These are phyloP conservation scores for Mytilinidion resinicola DNA, from an alignment of 495 filamentous ascomycete species.

Conservation along the genomic window DNA sequence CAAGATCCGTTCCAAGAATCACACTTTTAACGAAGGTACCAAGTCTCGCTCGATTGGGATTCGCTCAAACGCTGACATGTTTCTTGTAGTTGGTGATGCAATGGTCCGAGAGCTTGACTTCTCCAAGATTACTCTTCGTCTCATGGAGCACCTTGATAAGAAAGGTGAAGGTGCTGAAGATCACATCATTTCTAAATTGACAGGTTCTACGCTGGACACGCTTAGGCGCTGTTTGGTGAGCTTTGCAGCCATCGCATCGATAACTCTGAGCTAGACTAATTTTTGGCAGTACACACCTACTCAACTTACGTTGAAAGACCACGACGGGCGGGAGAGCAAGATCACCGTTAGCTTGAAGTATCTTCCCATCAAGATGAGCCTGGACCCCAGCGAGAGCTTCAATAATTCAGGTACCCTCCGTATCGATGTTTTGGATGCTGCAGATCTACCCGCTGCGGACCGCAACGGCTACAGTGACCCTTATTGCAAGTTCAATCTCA, in stretches of 20 bases:
- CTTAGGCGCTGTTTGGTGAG: constrained; percentile 78
- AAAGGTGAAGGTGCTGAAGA: constrained; percentile 66
- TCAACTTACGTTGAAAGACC: constrained; percentile 65
- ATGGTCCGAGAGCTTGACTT: constrained; percentile 95
- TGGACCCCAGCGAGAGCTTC: constrained; percentile 92
- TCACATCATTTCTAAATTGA: constrained; percentile 70
- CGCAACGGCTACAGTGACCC: constrained; percentile 95
- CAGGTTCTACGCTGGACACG: constrained; percentile 76
- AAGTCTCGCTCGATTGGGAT: constrained; percentile 6
- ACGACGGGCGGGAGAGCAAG: constrained; percentile 68
- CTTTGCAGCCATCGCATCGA: neutral
- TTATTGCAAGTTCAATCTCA: constrained; percentile 88
- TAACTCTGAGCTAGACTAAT: constrained; percentile 2
- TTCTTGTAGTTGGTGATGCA: constrained; percentile 68
- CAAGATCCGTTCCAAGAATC: constrained; percentile 57
- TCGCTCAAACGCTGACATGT: constrained; percentile 6
- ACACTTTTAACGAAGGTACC: constrained; percentile 73
- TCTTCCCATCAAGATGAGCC: constrained; percentile 84
- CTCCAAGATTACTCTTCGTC: constrained; percentile 81
- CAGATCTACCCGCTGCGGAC: constrained; percentile 83
- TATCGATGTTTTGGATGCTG: constrained; percentile 82
- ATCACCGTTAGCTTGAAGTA: constrained; percentile 90
- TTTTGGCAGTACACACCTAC: constrained; percentile 73
- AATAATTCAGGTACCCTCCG: constrained; percentile 95
- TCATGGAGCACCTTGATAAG: constrained; percentile 67